Evolutionary conservation across 1,139 yeast species (phyloP).

Genomic region (Yamadazyma diospyri): DNA sequence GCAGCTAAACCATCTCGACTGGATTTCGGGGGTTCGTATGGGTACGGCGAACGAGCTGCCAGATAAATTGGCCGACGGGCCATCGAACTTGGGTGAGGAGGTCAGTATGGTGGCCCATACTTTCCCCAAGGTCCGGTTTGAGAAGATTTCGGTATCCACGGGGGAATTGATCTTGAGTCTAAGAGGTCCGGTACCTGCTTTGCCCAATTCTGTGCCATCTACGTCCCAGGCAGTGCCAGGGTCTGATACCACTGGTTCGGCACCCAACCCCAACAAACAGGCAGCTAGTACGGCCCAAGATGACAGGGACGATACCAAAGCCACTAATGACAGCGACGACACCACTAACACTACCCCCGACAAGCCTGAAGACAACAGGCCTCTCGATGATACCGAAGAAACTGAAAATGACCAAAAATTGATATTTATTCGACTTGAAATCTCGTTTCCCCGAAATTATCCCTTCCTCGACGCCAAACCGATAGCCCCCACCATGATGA

Average conservation of each 20-base stretch:
- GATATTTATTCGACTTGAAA: conserved; percentile 65
- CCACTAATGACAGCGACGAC: neutral
- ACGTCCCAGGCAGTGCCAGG: neutral
- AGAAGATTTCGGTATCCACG: conserved; percentile 81
- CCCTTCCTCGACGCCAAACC: conserved; percentile 58
- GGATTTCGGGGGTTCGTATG: conserved; percentile 91
- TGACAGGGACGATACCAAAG: conserved; percentile 1
- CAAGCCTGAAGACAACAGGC: conserved; percentile 1
- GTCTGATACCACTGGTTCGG: conserved; percentile 3
- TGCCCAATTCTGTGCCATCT: neutral
- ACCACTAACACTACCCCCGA: neutral
- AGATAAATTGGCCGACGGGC: conserved; percentile 40
- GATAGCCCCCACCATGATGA: conserved; percentile 11
- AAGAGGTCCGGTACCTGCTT: conserved; percentile 66
- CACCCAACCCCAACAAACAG: neutral
- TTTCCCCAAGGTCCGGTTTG: conserved; percentile 83
- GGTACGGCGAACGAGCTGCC: conserved; percentile 51
- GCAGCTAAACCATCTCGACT: conserved; percentile 66
- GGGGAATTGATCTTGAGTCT: conserved; percentile 75
- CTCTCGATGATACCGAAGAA: conserved; percentile 2
- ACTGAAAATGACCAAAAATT: conserved; percentile 40
- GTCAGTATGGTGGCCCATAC: conserved; percentile 86
- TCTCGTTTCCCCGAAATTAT: conserved; percentile 66
- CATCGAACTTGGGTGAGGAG: conserved; percentile 83
- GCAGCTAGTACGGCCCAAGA: neutral